Conservation (phyloP, 2,329 filamentous ascomycete genomes). For the Emmonsia crescens region DNA sequence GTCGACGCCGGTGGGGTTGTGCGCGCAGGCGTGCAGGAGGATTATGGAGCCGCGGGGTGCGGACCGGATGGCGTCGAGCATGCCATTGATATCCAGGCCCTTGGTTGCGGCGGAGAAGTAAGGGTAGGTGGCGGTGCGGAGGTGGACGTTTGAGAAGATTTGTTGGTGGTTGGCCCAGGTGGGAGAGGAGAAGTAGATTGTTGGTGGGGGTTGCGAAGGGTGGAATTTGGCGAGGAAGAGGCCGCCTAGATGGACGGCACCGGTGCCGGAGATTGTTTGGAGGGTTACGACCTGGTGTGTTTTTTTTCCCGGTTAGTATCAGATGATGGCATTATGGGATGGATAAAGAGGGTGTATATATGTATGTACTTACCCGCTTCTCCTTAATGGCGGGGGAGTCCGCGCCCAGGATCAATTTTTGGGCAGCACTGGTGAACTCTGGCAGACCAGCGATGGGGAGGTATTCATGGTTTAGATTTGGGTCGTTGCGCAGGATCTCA, state of each 20-base stretch:
- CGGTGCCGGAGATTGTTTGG: slow-evolving; percentile 95
- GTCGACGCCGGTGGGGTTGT: slow-evolving; percentile 97
- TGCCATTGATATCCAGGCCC: slow-evolving; percentile 83
- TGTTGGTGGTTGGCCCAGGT: slow-evolving; percentile 99
- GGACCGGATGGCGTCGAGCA: slow-evolving; percentile 58
- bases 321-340: neutral
- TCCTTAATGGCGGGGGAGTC: slow-evolving; percentile 74
- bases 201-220: slow-evolving; percentile 48
- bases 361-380: slow-evolving; percentile 50
- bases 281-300: slow-evolving; percentile 52
- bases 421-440: slow-evolving; percentile 77
- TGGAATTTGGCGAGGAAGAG: slow-evolving; percentile 94
- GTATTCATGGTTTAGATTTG: slow-evolving; percentile 94
- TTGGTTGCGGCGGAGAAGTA: slow-evolving; percentile 88
- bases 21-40: slow-evolving; percentile 87
- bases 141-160: slow-evolving; percentile 84
- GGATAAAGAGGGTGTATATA: neutral
- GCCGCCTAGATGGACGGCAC: slow-evolving; percentile 83
- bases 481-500: slow-evolving; percentile 76
- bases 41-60: slow-evolving; percentile 76
- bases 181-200: slow-evolving; percentile 83
- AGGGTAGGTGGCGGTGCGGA: slow-evolving; percentile 72
- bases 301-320: neutral
- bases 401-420: slow-evolving; percentile 74
- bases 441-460: slow-evolving; percentile 85